phyloP scores from a whole-genome alignment of 2,329 filamentous ascomycete species.

The Diaporthe citriasiana region DNA sequence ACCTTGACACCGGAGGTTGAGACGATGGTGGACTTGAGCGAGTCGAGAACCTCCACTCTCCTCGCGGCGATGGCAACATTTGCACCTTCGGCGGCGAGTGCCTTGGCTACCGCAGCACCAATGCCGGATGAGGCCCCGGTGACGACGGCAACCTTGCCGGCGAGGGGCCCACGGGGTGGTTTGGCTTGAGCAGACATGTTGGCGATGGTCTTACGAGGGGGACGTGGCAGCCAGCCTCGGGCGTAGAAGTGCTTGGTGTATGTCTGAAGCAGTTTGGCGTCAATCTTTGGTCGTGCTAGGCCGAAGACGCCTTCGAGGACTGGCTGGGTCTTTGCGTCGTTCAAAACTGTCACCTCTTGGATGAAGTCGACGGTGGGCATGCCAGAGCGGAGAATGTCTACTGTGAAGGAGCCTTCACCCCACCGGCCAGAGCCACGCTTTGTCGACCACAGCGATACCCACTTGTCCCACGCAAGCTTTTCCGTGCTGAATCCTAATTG shows the following conservation, averaged over 20 bases:
- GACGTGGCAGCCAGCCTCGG: slow-evolving; percentile 79
- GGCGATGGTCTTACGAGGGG: slow-evolving; percentile 65
- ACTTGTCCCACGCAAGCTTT: slow-evolving; percentile 77
- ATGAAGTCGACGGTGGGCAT: slow-evolving; percentile 84
- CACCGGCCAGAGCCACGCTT: slow-evolving; percentile 75
- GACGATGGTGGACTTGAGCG: slow-evolving; percentile 65
- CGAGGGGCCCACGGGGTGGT: slow-evolving; percentile 69
- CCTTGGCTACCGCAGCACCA: slow-evolving; percentile 79
- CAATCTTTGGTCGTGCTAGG: slow-evolving; percentile 77
- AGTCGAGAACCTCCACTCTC: slow-evolving; percentile 76
- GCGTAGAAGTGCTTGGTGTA: slow-evolving; percentile 87
- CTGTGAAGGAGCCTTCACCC: slow-evolving; percentile 80
- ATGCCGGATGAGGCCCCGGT: slow-evolving; percentile 86
- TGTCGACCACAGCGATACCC: slow-evolving; percentile 81
- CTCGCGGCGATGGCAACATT: slow-evolving; percentile 81
- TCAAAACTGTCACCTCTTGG: slow-evolving; percentile 78
- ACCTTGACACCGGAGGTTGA: slow-evolving; percentile 69
- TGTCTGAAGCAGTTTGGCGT: slow-evolving; percentile 78
- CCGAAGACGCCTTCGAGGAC: slow-evolving; percentile 63
- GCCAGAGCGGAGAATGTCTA: slow-evolving; percentile 83
- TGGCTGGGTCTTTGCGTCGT: slow-evolving; percentile 77
- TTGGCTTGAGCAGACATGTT: slow-evolving; percentile 48
- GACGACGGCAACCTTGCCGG: slow-evolving; percentile 80
- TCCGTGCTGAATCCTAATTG: slow-evolving; percentile 80
- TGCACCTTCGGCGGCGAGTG: slow-evolving; percentile 78